These are phyloP conservation scores for Ustilago cynodontis DNA, from an alignment of 1,284 basidiomycete genomes.

Conservation along the genomic window DNA sequence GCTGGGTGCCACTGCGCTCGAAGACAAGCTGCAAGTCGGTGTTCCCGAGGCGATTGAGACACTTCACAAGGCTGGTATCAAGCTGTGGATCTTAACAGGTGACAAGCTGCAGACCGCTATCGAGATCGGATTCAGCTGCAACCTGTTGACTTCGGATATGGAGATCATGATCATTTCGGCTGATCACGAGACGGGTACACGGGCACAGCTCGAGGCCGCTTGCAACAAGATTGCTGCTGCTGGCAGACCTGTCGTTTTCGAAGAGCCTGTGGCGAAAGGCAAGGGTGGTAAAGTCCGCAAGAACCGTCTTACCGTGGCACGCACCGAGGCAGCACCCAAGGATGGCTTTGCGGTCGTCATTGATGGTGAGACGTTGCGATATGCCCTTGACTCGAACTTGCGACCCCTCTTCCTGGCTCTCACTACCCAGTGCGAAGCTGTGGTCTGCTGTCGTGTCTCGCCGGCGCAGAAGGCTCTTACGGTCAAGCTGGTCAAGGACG, in stretches of 20 bases:
- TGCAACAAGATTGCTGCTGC: slow-evolving; percentile 92
- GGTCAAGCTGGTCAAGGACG: slow-evolving; percentile 94
- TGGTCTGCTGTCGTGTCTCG: slow-evolving; percentile 95
- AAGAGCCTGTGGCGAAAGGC: slow-evolving; percentile 28
- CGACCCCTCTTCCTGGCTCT: slow-evolving; percentile 90
- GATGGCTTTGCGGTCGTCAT: slow-evolving; percentile 90
- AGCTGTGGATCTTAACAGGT: slow-evolving; percentile 94
- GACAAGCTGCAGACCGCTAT: slow-evolving; percentile 98
- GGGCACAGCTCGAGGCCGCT: slow-evolving; percentile 89
- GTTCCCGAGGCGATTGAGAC: slow-evolving; percentile 95
- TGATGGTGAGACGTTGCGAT: slow-evolving; percentile 90
- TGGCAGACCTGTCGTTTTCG: slow-evolving; percentile 74
- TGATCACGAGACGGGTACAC: slow-evolving; percentile 80
- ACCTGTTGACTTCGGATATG: slow-evolving; percentile 66
- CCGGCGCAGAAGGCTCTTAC: slow-evolving; percentile 96
- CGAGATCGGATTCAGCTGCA: slow-evolving; percentile 78
- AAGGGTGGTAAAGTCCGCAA: slow-evolving; percentile 48
- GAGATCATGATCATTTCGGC: slow-evolving; percentile 97
- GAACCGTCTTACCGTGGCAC: slow-evolving; percentile 48
- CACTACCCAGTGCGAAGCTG: slow-evolving; percentile 94
- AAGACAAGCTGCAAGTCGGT: slow-evolving; percentile 96
- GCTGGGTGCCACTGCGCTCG: slow-evolving; percentile 92
- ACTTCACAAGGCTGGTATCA: slow-evolving; percentile 92
- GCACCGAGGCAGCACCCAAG: slow-evolving; percentile 48
- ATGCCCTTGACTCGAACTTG: slow-evolving; percentile 82